Evolutionary conservation across 306 rosid species (phyloP).

Genomic region (Citrullus colocynthis): DNA sequence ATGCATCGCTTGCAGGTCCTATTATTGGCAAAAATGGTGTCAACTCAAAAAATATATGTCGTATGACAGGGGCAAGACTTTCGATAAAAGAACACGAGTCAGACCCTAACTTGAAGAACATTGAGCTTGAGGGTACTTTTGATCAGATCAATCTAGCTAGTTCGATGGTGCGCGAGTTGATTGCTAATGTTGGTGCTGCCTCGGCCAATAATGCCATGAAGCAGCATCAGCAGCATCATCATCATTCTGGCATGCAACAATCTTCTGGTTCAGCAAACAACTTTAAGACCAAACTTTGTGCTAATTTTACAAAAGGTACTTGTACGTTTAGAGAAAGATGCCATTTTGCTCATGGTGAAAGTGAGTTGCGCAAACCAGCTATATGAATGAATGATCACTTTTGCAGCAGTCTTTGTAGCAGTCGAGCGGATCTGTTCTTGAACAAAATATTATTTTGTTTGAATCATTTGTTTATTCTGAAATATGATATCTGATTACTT

Average conservation of each 20-base stretch:
- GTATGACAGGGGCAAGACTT: conserved; percentile 70
- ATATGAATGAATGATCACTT: not conserved
- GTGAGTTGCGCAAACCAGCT: conserved; percentile 50
- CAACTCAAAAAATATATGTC: conserved; percentile 72
- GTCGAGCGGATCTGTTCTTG: not conserved
- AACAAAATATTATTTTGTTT: not conserved
- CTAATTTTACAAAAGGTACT: conserved; percentile 49
- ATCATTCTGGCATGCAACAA: conserved; percentile 9
- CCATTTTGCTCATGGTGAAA: conserved; percentile 74
- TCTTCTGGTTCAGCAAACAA: conserved; percentile 23
- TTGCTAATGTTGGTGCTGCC: conserved; percentile 40
- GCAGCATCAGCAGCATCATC: conserved; percentile 5
- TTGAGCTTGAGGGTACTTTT: conserved; percentile 76
- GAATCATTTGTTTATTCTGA: not conserved
- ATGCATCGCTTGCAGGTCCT: conserved; percentile 75
- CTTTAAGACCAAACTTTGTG: conserved; percentile 76
- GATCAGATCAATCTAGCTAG: conserved; percentile 73
- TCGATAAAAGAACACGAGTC: conserved; percentile 61
- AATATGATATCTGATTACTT: not conserved
- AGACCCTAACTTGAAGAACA: conserved; percentile 57
- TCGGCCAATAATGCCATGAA: conserved; percentile 31
- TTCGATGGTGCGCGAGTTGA: conserved; percentile 77
- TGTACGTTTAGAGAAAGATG: conserved; percentile 89
- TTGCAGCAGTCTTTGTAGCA: not conserved
- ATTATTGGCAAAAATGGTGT: conserved; percentile 74